phyloP scores from a whole-genome alignment of 2,329 filamentous ascomycete genomes.

The Scopulariopsis brevicaulis region DNA sequence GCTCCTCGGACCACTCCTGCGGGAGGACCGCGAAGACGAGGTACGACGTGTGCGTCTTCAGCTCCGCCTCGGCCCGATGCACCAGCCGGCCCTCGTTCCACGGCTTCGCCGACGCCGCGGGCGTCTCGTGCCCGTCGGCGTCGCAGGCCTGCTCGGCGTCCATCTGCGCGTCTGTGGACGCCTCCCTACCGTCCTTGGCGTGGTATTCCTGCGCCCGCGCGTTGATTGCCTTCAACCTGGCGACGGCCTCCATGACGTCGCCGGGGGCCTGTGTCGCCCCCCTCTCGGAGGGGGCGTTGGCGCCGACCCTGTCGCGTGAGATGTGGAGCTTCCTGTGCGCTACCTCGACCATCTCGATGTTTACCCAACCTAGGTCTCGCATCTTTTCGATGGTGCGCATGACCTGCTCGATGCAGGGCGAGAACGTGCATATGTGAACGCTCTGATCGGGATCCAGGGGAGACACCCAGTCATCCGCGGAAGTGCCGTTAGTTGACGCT shows the following conservation, averaged over 20 bases:
- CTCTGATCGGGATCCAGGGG: conserved; percentile 61
- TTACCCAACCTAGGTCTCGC: conserved; percentile 74
- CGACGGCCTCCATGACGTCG: conserved; percentile 69
- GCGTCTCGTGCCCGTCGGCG: conserved; percentile 12
- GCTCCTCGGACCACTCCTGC: conserved; percentile 71
- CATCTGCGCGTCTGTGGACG: conserved; percentile 11
- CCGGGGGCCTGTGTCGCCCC: conserved; percentile 60
- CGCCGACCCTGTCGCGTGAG: conserved; percentile 66
- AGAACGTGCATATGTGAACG: conserved; percentile 84
- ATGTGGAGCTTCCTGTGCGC: conserved; percentile 70
- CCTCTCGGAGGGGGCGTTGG: conserved; percentile 52
- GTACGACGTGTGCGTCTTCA: conserved; percentile 97
- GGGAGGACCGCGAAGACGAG: conserved; percentile 86
- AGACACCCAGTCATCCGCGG: conserved; percentile 31
- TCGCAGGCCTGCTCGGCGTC: conserved; percentile 8
- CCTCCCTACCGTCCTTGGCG: conserved; percentile 14
- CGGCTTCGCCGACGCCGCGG: conserved; percentile 25
- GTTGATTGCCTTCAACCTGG: conserved; percentile 63
- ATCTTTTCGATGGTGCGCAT: conserved; percentile 73
- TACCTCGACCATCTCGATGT: conserved; percentile 90
- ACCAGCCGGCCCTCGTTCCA: conserved; percentile 70
- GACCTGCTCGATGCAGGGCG: conserved; percentile 93
- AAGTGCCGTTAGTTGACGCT: conserved; percentile 2
- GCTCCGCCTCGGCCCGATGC: conserved; percentile 72
- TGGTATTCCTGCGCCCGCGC: conserved; percentile 56